Conservation (phyloP, 2,329 filamentous ascomycete genomes). For the Atkinsonella texensis region DNA sequence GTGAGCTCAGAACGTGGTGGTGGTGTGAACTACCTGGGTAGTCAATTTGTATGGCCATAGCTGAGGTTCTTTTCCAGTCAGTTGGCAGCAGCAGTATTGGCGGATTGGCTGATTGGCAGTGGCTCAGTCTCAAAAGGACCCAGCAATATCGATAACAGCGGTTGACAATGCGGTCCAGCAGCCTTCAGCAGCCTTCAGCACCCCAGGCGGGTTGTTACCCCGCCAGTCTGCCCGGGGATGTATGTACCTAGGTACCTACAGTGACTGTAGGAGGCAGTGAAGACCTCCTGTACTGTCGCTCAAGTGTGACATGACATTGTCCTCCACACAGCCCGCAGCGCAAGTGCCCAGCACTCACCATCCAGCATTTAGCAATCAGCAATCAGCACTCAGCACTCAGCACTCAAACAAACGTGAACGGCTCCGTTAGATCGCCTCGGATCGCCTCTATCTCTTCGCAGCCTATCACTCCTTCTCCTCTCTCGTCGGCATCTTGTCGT, state of each 20-base stretch:
- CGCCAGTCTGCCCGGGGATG: constrained; percentile 19
- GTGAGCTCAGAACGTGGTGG: background rate
- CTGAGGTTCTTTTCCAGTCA: background rate
- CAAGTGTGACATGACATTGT: no score
- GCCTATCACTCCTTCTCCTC: background rate
- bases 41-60: background rate
- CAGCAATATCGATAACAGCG: background rate
- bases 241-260: background rate
- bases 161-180: no score
- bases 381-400: background rate
- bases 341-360: background rate
- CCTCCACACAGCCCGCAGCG: no score
- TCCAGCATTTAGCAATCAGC: background rate
- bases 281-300: no score
- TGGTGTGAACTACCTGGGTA: background rate
- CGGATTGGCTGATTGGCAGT: no score
- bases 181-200: no score
- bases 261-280: no score
- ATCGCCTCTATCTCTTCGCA: background rate
- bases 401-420: background rate
- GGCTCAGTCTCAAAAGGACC: background rate
- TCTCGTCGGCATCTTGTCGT: background rate
- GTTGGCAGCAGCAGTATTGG: no score
- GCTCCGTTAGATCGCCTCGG: background rate
- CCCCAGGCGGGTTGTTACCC: constrained; percentile 20